These are phyloP conservation scores for Alternaria dauci DNA, from an alignment of 2,329 filamentous ascomycete genomes.

Conservation along the genomic window DNA sequence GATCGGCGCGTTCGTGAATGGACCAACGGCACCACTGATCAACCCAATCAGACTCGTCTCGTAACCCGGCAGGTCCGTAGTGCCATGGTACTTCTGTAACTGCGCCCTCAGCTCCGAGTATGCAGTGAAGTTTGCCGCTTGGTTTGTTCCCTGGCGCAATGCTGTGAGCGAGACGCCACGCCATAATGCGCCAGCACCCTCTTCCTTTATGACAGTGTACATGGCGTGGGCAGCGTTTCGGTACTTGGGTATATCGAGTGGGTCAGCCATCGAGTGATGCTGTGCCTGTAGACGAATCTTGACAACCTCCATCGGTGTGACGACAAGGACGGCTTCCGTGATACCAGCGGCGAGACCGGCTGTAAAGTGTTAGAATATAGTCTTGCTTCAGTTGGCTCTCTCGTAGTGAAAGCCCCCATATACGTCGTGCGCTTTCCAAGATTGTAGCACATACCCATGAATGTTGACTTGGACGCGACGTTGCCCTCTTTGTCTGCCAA, in stretches of 20 bases:
- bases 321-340: constrained; percentile 94
- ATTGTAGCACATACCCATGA: constrained; percentile 65
- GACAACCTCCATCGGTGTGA: constrained; percentile 98
- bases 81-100: constrained; percentile 76
- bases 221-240: constrained; percentile 84
- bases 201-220: constrained; percentile 91
- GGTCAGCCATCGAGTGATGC: constrained; percentile 97
- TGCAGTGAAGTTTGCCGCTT: constrained; percentile 95
- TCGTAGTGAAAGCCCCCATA: neutral
- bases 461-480: constrained; percentile 76
- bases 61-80: constrained; percentile 79
- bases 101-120: constrained; percentile 91
- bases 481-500: constrained; percentile 73
- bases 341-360: constrained; percentile 92
- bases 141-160: constrained; percentile 92
- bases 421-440: neutral
- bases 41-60: constrained; percentile 93
- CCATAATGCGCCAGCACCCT: constrained; percentile 87
- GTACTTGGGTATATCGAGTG: constrained; percentile 95
- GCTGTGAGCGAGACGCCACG: constrained; percentile 94
- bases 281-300: constrained; percentile 99
- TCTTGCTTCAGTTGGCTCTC: neutral
- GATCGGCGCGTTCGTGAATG: constrained; percentile 95
- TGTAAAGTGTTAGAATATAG: constrained; percentile 42
- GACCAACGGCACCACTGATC: constrained; percentile 92